Evolutionary conservation across 768 basidiomycete genomes (phyloP).

Genomic region (Psilocybe sp.): DNA sequence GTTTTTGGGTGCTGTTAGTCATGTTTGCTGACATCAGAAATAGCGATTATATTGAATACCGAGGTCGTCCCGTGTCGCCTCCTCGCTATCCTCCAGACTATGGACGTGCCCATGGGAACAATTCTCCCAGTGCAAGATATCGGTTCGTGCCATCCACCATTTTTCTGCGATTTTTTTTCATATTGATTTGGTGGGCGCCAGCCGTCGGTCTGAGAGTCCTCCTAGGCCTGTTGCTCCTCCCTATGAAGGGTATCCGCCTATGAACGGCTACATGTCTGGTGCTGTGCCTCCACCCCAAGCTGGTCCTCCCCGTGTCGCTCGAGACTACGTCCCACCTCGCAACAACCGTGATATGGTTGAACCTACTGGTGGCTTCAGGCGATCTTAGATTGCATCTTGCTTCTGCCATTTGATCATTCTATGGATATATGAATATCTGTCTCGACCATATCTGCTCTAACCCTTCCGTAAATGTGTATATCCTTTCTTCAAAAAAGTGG

Average conservation of each 20-base stretch:
- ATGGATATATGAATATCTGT: neutral
- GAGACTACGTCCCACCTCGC: constrained; percentile 48
- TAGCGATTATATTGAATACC: constrained; percentile 61
- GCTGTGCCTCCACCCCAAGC: constrained; percentile 30
- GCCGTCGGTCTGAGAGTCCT: constrained; percentile 75
- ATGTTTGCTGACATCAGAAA: constrained; percentile 5
- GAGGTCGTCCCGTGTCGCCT: constrained; percentile 50
- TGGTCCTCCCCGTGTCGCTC: constrained; percentile 32
- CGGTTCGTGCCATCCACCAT: constrained; percentile 26
- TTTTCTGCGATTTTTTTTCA: neutral
- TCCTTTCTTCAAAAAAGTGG: neutral
- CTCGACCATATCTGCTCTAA: neutral
- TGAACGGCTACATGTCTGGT: constrained; percentile 45
- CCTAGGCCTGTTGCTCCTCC: constrained; percentile 44
- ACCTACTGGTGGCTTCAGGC: constrained; percentile 37
- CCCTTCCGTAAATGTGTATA: neutral
- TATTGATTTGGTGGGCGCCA: constrained; percentile 18
- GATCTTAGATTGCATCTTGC: constrained; percentile 26
- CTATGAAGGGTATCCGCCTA: constrained; percentile 52
- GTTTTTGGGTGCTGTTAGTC: neutral
- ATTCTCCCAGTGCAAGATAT: constrained; percentile 43
- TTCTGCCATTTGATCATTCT: neutral
- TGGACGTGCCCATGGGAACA: constrained; percentile 41
- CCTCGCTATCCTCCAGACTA: constrained; percentile 53
- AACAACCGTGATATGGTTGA: constrained; percentile 44